A percentile compares a stretch with the other conserved stretches of the same genome.
phyloP scores from a whole-genome alignment of 2,329 filamentous ascomycete genomes.

The Aureobasidium melanogenum region DNA sequence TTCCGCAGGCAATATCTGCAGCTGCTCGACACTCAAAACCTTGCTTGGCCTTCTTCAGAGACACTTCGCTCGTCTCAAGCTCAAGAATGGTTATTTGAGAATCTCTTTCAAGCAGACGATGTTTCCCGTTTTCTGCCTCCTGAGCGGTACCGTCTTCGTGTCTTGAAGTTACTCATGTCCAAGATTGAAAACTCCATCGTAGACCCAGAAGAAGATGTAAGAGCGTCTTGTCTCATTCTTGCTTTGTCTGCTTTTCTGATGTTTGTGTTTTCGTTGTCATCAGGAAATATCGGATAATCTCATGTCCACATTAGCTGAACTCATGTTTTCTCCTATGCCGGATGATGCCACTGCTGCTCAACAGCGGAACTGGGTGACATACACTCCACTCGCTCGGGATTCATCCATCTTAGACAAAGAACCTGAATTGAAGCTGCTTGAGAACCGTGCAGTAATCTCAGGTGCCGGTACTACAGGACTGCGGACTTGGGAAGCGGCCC shows the following conservation, averaged over 20 bases:
- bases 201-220: conserved; percentile 82
- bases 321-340: conserved; percentile 57
- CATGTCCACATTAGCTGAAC: conserved; percentile 56
- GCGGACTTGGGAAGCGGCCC: conserved; percentile 71
- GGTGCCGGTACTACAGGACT: conserved; percentile 66
- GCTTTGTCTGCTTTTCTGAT: conserved; percentile 16
- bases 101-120: conserved; percentile 55
- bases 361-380: conserved; percentile 67
- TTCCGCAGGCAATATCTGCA: conserved; percentile 75
- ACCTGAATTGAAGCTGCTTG: conserved; percentile 51
- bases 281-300: conserved; percentile 80
- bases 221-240: conserved; percentile 27
- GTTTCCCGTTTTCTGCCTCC: conserved; percentile 52
- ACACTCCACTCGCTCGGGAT: conserved; percentile 35
- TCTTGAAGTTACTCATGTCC: conserved; percentile 63
- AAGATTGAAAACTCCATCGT: conserved; percentile 65
- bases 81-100: conserved; percentile 58
- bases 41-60: conserved; percentile 54
- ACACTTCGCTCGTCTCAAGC: conserved; percentile 51
- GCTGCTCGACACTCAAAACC: conserved; percentile 50
- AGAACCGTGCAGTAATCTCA: conserved; percentile 60
- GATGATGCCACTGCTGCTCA: conserved; percentile 59
- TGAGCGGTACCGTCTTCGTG: conserved; percentile 57
- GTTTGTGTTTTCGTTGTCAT: conserved; percentile 18
- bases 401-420: conserved; percentile 18